These are phyloP conservation scores for Trichophaea hybrida DNA, from an alignment of 2,329 filamentous ascomycete genomes.

Conservation along the genomic window DNA sequence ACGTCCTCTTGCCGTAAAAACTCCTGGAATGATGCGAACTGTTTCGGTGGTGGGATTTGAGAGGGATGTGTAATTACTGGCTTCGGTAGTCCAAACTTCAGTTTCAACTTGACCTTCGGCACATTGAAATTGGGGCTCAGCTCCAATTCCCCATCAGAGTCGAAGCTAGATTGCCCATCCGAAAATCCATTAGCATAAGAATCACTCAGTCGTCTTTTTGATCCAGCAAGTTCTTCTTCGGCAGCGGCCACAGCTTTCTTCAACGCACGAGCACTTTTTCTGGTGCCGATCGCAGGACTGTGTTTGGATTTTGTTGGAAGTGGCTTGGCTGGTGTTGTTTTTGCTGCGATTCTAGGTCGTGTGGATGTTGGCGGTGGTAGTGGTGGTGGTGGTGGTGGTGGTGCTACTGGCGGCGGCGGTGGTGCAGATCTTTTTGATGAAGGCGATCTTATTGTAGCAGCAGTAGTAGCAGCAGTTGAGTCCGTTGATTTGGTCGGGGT, in stretches of 20 bases:
- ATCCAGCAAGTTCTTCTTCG: conserved; percentile 7
- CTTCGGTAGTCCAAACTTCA: conserved; percentile 25
- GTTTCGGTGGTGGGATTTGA: conserved; percentile 34
- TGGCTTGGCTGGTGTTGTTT: conserved; percentile 9
- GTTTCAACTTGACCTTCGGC: conserved; percentile 16
- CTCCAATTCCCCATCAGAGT: conserved; percentile 18
- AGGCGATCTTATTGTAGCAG: neutral
- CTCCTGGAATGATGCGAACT: conserved; percentile 43
- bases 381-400: conserved; percentile 1
- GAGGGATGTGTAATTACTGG: conserved; percentile 21
- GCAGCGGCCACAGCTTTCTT: conserved; percentile 4
- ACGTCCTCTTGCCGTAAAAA: conserved; percentile 35
- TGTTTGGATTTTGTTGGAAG: conserved; percentile 2
- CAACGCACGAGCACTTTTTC: conserved; percentile 19
- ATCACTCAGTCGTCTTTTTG: conserved; percentile 1
- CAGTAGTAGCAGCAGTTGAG: neutral
- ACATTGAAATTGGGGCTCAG: neutral
- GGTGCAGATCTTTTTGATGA: conserved; percentile 9
- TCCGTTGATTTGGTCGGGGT: conserved; percentile 12
- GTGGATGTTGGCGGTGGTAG: conserved; percentile 1
- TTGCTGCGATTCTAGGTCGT: conserved; percentile 7
- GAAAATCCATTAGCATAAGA: conserved; percentile 6
- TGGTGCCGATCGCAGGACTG: conserved; percentile 15
- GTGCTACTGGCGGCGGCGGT: conserved; percentile 5
- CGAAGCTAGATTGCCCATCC: conserved; percentile 14